Evolutionary conservation across 169 alveolate species (phyloP).

Genomic region (Eimeria sp.): DNA sequence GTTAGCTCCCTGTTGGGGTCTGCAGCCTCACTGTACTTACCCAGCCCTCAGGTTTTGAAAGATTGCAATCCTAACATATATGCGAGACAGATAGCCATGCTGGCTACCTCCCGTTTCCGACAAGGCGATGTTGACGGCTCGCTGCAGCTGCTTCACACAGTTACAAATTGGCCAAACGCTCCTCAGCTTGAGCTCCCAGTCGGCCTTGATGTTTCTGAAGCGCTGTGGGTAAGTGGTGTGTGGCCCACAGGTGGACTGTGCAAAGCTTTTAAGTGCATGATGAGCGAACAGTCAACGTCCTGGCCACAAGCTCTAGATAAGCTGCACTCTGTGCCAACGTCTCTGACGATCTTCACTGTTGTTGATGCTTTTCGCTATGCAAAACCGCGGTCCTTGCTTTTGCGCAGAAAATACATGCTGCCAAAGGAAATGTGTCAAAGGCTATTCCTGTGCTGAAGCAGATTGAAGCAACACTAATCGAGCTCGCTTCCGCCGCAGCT

Average conservation of each 20-base stretch:
- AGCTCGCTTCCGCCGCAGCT: slow-evolving; percentile 57
- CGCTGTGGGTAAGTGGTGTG: slow-evolving; percentile 46
- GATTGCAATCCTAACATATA: slow-evolving; percentile 30
- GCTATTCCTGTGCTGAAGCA: slow-evolving; percentile 21
- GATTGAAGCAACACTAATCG: slow-evolving; percentile 43
- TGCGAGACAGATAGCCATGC: slow-evolving; percentile 34
- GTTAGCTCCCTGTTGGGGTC: slow-evolving; percentile 51
- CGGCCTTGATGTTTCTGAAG: slow-evolving; percentile 43
- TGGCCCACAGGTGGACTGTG: neutral
- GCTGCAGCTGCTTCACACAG: slow-evolving; percentile 57
- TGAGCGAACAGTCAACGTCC: neutral
- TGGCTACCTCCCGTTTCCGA: slow-evolving; percentile 62
- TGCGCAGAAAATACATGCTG: slow-evolving; percentile 48
- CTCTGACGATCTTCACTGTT: neutral
- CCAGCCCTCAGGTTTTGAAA: slow-evolving; percentile 20
- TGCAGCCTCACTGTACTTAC: slow-evolving; percentile 44
- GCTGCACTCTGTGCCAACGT: neutral
- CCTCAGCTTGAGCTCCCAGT: slow-evolving; percentile 57
- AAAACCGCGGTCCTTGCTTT: neutral
- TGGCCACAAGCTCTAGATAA: neutral
- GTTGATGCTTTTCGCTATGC: neutral
- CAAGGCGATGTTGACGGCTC: slow-evolving; percentile 67
- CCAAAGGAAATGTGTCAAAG: slow-evolving; percentile 33
- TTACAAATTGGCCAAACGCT: neutral
- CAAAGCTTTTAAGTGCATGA: neutral